These are phyloP conservation scores for Pyrenopolyporus hunteri DNA, from an alignment of 495 filamentous ascomycete genomes.

Conservation along the genomic window DNA sequence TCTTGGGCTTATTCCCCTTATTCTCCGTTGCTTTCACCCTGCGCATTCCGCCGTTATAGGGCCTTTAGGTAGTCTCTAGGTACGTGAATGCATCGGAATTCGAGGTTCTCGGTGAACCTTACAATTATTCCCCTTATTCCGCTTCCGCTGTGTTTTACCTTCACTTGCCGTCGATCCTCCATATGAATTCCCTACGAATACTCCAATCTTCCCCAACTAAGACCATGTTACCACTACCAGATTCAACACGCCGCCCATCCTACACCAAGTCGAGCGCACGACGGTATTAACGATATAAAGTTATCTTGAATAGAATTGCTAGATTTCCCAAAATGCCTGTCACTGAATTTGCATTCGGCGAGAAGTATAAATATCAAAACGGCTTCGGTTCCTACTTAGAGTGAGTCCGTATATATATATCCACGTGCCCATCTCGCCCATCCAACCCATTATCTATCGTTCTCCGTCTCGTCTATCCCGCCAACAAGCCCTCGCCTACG, in stretches of 20 bases:
- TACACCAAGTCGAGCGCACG: background rate
- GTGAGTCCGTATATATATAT: constrained; percentile 55
- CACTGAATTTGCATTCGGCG: constrained; percentile 59
- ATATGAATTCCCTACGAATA: constrained; percentile 3
- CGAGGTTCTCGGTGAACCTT: no score
- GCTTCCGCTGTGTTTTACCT: constrained; percentile 37
- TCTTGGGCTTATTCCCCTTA: background rate
- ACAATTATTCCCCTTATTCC: no score
- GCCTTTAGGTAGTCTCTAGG: no score
- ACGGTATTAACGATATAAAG: constrained; percentile 7
- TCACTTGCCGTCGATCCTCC: constrained; percentile 27
- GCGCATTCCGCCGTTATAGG: background rate
- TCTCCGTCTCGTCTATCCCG: no score
- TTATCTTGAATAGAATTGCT: background rate
- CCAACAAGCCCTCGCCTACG: no score
- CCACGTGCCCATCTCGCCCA: no score
- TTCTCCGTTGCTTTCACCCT: background rate
- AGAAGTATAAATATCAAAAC: constrained; percentile 70
- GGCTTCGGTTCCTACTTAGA: constrained; percentile 71
- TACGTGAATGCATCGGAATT: constrained; percentile 12
- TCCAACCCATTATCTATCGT: no score
- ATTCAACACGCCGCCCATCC: constrained; percentile 2
- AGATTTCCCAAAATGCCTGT: constrained; percentile 57
- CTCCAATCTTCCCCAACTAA: background rate
- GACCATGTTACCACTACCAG: constrained; percentile 9